These are phyloP conservation scores for Claviceps cyperi DNA, from an alignment of 2,329 filamentous ascomycete genomes.

Conservation along the genomic window DNA sequence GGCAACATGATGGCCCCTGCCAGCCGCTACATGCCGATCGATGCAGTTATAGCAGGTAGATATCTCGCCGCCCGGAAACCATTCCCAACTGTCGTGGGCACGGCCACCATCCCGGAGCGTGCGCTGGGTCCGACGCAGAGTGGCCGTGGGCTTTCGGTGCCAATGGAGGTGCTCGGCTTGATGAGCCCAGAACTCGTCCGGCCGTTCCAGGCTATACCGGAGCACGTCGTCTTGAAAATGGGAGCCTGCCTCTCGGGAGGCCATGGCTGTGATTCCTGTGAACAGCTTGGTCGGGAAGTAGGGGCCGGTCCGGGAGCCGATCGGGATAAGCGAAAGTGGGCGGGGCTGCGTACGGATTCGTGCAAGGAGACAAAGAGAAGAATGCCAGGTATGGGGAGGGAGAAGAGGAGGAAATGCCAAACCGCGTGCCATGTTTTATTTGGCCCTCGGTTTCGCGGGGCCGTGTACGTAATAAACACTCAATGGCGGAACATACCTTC, in stretches of 20 bases:
- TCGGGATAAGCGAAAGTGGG: background rate
- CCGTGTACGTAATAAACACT: too few relatives aligned
- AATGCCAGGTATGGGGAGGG: too few relatives aligned
- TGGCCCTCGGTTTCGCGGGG: too few relatives aligned
- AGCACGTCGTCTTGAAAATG: constrained; percentile 37
- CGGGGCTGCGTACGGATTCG: too few relatives aligned
- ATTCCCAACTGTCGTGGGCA: constrained; percentile 68
- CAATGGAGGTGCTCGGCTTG: constrained; percentile 67
- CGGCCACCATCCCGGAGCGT: constrained; percentile 44
- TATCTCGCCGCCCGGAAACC: constrained; percentile 82
- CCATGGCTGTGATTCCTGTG: constrained; percentile 1
- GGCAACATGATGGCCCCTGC: constrained; percentile 58
- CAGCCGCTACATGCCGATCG: constrained; percentile 71
- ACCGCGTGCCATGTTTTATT: too few relatives aligned
- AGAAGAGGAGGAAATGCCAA: too few relatives aligned
- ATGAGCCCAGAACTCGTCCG: constrained; percentile 58
- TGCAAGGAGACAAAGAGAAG: too few relatives aligned
- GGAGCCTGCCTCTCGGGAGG: constrained; percentile 4
- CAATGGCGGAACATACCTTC: too few relatives aligned
- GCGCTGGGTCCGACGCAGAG: constrained; percentile 47
- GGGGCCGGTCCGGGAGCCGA: background rate
- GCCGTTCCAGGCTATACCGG: constrained; percentile 47
- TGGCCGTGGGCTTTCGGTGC: constrained; percentile 58
- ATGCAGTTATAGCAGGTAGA: constrained; percentile 87
- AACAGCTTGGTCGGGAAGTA: background rate